A percentile compares a stretch with the other conserved stretches of the same genome.
These are phyloP conservation scores for Trichophyton simii DNA, from an alignment of 2,329 filamentous ascomycete genomes.

Conservation along the genomic window DNA sequence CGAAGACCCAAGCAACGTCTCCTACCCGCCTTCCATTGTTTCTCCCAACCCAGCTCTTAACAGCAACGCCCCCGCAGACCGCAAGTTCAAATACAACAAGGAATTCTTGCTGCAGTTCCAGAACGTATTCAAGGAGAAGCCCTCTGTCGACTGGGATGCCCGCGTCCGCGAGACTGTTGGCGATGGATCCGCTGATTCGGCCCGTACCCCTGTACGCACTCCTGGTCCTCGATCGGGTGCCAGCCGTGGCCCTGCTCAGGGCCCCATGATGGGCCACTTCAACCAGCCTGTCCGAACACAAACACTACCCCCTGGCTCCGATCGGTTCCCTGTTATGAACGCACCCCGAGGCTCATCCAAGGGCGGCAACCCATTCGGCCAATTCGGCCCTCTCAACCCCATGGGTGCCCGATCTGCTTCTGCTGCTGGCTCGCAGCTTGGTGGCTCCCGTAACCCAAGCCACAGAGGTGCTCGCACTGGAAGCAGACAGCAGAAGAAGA, in stretches of 20 bases:
- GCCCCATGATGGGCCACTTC: constrained; percentile 62
- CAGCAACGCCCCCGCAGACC: constrained; percentile 51
- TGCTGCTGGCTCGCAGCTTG: constrained; percentile 41
- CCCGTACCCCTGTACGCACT: constrained; percentile 32
- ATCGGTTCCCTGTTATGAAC: constrained; percentile 41
- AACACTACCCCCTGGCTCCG: constrained; percentile 53
- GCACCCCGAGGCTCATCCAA: constrained; percentile 33
- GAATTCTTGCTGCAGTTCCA: constrained; percentile 95
- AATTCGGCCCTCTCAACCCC: constrained; percentile 47
- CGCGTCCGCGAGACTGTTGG: constrained; percentile 78
- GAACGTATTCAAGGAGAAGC: constrained; percentile 90
- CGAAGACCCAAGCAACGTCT: constrained; percentile 60
- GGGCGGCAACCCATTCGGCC: constrained; percentile 43
- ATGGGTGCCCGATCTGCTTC: constrained; percentile 49
- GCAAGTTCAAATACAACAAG: constrained; percentile 92
- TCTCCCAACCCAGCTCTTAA: constrained; percentile 92
- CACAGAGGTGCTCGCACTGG: constrained; percentile 42
- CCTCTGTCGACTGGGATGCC: constrained; percentile 81
- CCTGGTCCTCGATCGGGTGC: constrained; percentile 10
- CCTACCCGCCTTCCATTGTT: constrained; percentile 70
- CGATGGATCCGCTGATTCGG: constrained; percentile 52
- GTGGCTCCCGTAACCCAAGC: constrained; percentile 60
- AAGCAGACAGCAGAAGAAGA: constrained; percentile 43
- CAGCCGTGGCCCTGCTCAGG: constrained; percentile 20
- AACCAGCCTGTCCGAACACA: constrained; percentile 32